Evolutionary conservation across 495 filamentous ascomycete species (phyloP), one percentile per base, ranked within the genome.

Genomic region (Endocarpon pusillum): DNA sequence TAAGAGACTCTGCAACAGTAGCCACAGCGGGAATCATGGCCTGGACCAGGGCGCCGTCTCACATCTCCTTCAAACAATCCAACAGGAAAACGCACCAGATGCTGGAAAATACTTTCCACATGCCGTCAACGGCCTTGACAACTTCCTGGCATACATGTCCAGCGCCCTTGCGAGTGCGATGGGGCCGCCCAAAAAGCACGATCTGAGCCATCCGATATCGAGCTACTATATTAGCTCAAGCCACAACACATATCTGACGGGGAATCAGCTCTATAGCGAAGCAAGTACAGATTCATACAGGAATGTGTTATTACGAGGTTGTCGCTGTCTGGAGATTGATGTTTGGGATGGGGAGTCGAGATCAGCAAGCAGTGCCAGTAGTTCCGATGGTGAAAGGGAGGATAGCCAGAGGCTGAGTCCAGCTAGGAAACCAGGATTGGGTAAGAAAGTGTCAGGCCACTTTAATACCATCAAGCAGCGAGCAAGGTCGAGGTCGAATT

Each of bases 231-330:
- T 96, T 40, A 85, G 75, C 33, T 86, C 78, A 17, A 92, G 82
- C 47, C 87, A 96, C 54, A 96, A 96, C 52, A 94, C 87, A 0
- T 96, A 94, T 46, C 63, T 96, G 39, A 83, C 78, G 0, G 87
- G 87, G 0, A 87, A 94, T 49, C 87, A 96, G 55, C 64, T 96
- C 7, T 89, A 74, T 37, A 84, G 83, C 41, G 71, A 79, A 37
- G 73, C 81, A 21, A 84, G 77, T 37, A 74, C 75, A 1, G 78
- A 78, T 33, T 75, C 79, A 14, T 96, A 94, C 58, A 81, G 69
- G 41, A 77, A 77, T 47, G 85, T 89, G 11, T 68, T 94, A 21
- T 54, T 74, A 7, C 67, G 74, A 16, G 83, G 87, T n/a, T 89
- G 87, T 41, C 73, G 87, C 12, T 94, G 83, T 39, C 81, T 94